Evolutionary conservation across 2,329 filamentous ascomycete species (phyloP), one percentile per base, ranked within the genome.

Genomic region (Hypomyces perniciosus): DNA sequence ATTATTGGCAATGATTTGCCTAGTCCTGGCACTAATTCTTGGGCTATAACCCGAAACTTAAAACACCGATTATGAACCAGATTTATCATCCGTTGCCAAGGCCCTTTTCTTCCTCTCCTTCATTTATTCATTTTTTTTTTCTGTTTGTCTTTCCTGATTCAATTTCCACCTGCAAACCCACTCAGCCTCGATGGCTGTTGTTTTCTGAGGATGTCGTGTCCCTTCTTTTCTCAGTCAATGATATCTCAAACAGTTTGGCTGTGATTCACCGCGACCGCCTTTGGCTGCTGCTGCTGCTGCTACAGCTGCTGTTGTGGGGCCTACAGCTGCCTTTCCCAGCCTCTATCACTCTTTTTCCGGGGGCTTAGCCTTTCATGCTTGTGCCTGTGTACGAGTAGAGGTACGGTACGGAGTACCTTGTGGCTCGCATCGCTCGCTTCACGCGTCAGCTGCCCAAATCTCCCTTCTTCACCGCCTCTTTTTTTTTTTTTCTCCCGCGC

Each of bases 261-360:
- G 48, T 42, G 28, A 50, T 45, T 48, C 29, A 40, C 48, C 34
- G 33, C 44, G 35, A 38, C 13, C 28, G 29, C 9, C 20, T 20
- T 20, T 20, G 20, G 20, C 20, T 26, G 10, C 34, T 10, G 13
- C 12, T n/a, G 29, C 31, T 29, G 10, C 20, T 43, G 12, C 27
- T 27, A 31, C n/a, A 10, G 27, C 9, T 4, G 37, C 28, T 26
- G 34, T 41, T 29, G 48, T 44, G 41, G 48, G 48, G 48, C 34
- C 10, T 13, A 30, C 42, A 34, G 27, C 34, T 44, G 43, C 41
- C 48, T 29, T 42, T 41, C 47, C 27, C 34, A 50, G 10, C 13
- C 20, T 20, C 20, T 20, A 20, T 20, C 20, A 20, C 20, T 20
- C 20, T 2, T 20, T 20, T 20, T 20, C 20, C 20, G 20, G 20